These are phyloP conservation scores for Triglochin maritima DNA, from an alignment of 106 monocot species.

Conservation along the genomic window DNA sequence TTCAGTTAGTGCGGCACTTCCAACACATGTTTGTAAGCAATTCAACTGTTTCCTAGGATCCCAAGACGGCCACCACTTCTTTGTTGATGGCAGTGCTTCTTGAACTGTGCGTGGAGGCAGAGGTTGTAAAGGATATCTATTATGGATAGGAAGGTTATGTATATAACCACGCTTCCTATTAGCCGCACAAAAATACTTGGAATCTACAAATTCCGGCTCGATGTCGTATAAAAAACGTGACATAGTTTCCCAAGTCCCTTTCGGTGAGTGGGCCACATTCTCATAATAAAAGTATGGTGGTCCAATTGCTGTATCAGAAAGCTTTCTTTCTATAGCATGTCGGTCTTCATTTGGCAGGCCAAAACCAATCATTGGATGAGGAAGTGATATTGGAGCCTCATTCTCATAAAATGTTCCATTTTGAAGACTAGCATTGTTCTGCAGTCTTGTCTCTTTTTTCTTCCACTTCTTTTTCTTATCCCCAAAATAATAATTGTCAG, in stretches of 20 bases:
- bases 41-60: constrained; percentile 56
- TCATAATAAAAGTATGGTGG: constrained; percentile 92
- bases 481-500: not conserved
- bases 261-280: constrained; percentile 76
- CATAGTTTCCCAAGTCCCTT: constrained; percentile 67
- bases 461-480: constrained; percentile 6
- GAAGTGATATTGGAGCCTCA: constrained; percentile 14
- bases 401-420: not conserved
- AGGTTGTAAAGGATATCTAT: constrained; percentile 38
- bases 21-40: constrained; percentile 47
- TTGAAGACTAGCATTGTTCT: not conserved
- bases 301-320: constrained; percentile 52
- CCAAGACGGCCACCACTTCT: constrained; percentile 74
- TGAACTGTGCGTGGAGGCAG: constrained; percentile 38
- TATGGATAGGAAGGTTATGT: constrained; percentile 61
- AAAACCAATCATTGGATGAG: constrained; percentile 78
- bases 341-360: constrained; percentile 39
- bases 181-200: constrained; percentile 58
- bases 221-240: constrained; percentile 53
- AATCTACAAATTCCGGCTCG: constrained; percentile 79
- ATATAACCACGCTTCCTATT: constrained; percentile 57
- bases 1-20: constrained; percentile 39
- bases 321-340: constrained; percentile 15
- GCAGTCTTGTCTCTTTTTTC: not conserved
- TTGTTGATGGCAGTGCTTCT: constrained; percentile 40